phyloP scores from a whole-genome alignment of 2,329 filamentous ascomycete genomes.

The Aureobasidium vineae region DNA sequence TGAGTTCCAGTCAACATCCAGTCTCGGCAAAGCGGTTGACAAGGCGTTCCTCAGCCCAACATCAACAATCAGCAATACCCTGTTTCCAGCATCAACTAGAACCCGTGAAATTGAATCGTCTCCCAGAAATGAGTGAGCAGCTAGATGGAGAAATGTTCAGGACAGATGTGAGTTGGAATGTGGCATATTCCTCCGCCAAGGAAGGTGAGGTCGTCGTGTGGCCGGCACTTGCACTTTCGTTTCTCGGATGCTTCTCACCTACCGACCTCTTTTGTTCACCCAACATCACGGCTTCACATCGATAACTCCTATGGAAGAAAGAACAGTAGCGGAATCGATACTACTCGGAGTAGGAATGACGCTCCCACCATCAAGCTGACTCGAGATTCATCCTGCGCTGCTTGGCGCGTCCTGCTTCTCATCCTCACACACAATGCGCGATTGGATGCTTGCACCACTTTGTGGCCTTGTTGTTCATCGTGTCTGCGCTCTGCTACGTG shows the following conservation, averaged over 20 bases:
- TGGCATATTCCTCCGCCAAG: neutral
- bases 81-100: neutral
- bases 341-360: too few relatives aligned
- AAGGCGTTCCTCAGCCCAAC: neutral
- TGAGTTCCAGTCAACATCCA: neutral
- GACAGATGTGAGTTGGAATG: neutral
- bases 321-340: too few relatives aligned
- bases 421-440: too few relatives aligned
- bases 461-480: too few relatives aligned
- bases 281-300: neutral
- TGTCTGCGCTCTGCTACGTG: too few relatives aligned
- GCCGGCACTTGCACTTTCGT: slow-evolving; percentile 3
- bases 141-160: too few relatives aligned
- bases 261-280: neutral
- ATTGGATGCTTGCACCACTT: too few relatives aligned
- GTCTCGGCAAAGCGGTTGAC: slow-evolving; percentile 3
- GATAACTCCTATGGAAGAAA: too few relatives aligned
- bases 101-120: neutral
- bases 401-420: too few relatives aligned
- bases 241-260: neutral
- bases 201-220: neutral
- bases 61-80: neutral
- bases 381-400: too few relatives aligned
- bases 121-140: neutral
- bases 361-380: too few relatives aligned